phyloP scores from a whole-genome alignment of 768 basidiomycete genomes.

The Mycena capillaripes region DNA sequence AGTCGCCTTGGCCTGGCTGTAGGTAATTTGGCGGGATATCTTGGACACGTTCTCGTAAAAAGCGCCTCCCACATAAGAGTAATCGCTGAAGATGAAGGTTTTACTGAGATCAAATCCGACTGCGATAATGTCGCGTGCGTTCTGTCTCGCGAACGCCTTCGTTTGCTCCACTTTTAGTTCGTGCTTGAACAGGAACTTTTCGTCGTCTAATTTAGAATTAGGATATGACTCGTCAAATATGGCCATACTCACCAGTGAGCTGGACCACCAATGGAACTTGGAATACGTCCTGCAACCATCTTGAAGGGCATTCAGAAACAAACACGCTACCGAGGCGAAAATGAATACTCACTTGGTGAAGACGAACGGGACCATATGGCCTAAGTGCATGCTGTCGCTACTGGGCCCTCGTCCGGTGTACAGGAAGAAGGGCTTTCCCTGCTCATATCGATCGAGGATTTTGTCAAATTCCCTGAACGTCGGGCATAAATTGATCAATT shows the following conservation, averaged over 20 bases:
- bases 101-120: constrained; percentile 92
- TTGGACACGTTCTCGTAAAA: constrained; percentile 97
- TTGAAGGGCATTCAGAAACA: constrained; percentile 44
- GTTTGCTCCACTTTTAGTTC: constrained; percentile 93
- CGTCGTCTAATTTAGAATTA: constrained; percentile 78
- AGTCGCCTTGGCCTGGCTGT: constrained; percentile 93
- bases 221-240: neutral
- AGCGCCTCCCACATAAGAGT: constrained; percentile 89
- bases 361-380: constrained; percentile 96
- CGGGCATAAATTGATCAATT: constrained; percentile 19
- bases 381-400: constrained; percentile 97
- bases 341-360: constrained; percentile 87
- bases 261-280: constrained; percentile 95
- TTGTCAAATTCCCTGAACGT: constrained; percentile 89
- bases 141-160: constrained; percentile 82
- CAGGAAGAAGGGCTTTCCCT: constrained; percentile 96
- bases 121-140: constrained; percentile 97
- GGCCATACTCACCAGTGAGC: constrained; percentile 78
- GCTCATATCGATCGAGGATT: constrained; percentile 95
- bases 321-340: too few species aligned
- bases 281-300: constrained; percentile 98
- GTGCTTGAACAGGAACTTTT: constrained; percentile 98
- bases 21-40: constrained; percentile 93
- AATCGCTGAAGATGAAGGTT: constrained; percentile 98
- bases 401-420: constrained; percentile 98